Conservation (phyloP, 2,329 filamentous ascomycete genomes). For the Aspergillus sp. region DNA sequence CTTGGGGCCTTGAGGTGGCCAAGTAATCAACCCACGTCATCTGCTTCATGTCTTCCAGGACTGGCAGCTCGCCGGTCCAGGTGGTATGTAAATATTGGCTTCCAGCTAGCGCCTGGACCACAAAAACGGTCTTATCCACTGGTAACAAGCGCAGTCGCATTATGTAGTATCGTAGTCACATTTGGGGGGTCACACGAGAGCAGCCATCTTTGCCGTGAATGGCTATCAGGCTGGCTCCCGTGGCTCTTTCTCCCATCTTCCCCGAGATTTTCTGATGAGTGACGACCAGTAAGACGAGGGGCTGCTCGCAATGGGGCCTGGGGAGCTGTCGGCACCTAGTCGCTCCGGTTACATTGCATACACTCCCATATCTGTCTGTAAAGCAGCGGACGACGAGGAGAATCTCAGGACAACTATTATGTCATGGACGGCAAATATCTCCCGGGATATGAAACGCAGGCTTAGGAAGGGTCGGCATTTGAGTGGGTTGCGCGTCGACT, state of each 20-base stretch:
- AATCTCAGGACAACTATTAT: conserved; percentile 2
- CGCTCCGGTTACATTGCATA: conserved; percentile 22
- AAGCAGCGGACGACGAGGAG: neutral
- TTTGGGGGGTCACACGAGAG: conserved; percentile 14
- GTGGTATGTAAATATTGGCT: conserved; percentile 1
- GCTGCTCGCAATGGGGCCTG: neutral
- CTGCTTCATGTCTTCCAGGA: neutral
- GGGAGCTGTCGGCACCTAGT: conserved; percentile 5
- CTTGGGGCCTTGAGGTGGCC: neutral
- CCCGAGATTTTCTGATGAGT: neutral
- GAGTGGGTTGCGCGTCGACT: conserved; percentile 1
- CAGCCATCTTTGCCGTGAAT: conserved; percentile 2
- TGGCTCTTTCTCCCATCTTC: neutral
- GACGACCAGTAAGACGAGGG: conserved; percentile 5
- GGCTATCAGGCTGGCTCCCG: conserved; percentile 5
- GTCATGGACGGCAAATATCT: neutral
- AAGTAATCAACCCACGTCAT: neutral
- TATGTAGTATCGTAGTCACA: conserved; percentile 18
- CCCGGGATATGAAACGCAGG: conserved; percentile 2
- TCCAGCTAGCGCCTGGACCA: neutral
- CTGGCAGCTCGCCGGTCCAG: neutral
- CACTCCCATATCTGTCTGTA: neutral
- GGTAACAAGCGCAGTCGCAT: conserved; percentile 4
- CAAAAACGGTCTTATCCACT: conserved; percentile 3
- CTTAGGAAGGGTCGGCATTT: neutral